Evolutionary conservation across 1,139 yeast species (phyloP), one percentile per base, ranked within the genome.

Genomic region (Nakaseomyces delphensis): DNA sequence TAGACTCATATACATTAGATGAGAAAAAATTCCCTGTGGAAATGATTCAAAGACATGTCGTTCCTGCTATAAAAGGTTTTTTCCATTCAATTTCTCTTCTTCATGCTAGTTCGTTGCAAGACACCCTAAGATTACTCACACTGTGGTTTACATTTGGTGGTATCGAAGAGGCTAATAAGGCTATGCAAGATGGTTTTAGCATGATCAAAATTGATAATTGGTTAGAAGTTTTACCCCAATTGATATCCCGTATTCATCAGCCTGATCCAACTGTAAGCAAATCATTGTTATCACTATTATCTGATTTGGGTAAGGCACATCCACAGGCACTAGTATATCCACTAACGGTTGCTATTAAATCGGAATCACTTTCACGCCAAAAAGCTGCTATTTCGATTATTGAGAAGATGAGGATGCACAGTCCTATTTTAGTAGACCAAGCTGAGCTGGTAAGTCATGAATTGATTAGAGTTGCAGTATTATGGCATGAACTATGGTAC

Each of bases 401-500:
- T 53, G 96, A 87, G 50, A 86, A 86, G 58, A 85, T 93, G 94
- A 70, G 95, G 52, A 73, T 83, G 3, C 96, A 93, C 54, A 84
- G 95, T 40, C 76, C 96, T 0, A 66, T 68, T 1, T 68, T 93
- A 49, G 96, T 93, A 18, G 89, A 83, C 49, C 97, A 93, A 59
- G 89, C 97, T 0, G 96, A 87, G 53, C 64, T 89, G 47, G 97
- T 91, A 11, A 83, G 95, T 67, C 80, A 80, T 51, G 98, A 93
- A 57, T 74, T 93, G 47, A 89, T 93, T 50, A 70, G 98, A 51
- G 95, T 87, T 13, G 96, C 97, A 1, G 96, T 91, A 1, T 67
- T 91, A 49, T 89, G 98, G 97, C 96, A 87, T 56, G 99, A 93
- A 58, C 83, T 84, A 60, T 93, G 99, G 98, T 89, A 89, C 55